These are phyloP conservation scores for Leccinum truebloodii DNA, from an alignment of 768 basidiomycete species.

Conservation along the genomic window DNA sequence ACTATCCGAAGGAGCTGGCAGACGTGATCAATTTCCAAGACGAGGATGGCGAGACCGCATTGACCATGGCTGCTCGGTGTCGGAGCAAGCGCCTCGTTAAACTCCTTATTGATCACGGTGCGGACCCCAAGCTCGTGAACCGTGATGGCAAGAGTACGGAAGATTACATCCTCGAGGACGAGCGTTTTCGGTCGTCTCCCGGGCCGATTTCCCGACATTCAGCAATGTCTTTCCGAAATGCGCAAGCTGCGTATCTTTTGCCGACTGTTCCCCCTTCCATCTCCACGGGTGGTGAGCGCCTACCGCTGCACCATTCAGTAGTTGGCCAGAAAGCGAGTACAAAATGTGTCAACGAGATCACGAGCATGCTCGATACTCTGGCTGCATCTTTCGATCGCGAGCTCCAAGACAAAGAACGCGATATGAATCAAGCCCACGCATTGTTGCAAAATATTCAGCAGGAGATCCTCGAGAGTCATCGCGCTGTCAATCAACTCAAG, in stretches of 20 bases:
- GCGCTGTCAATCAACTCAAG: conserved; percentile 69
- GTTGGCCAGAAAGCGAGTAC: conserved; percentile 87
- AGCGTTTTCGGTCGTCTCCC: conserved; percentile 92
- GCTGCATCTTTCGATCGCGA: conserved; percentile 92
- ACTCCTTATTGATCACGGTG: conserved; percentile 92
- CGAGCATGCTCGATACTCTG: conserved; percentile 82
- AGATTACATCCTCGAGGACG: conserved; percentile 98
- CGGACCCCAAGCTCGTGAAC: conserved; percentile 93
- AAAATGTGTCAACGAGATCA: conserved; percentile 80
- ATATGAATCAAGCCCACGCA: conserved; percentile 86
- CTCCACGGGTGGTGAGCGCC: conserved; percentile 55
- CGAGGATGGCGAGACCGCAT: conserved; percentile 96
- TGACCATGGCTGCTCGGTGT: conserved; percentile 95
- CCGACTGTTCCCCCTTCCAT: conserved; percentile 44
- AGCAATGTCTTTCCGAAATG: conserved; percentile 73
- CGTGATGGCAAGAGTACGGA: conserved; percentile 96
- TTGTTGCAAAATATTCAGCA: conserved; percentile 83
- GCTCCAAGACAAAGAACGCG: conserved; percentile 87
- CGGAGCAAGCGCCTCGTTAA: conserved; percentile 95
- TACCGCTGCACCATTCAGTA: conserved; percentile 81
- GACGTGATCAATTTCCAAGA: conserved; percentile 99
- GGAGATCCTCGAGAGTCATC: conserved; percentile 85
- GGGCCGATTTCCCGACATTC: conserved; percentile 66
- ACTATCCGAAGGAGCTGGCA: conserved; percentile 93
- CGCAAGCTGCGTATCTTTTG: conserved; percentile 51